A percentile compares a stretch with the other conserved stretches of the same genome.
Conservation (phyloP, 1,284 basidiomycete species). For the Mycena citricolor region DNA sequence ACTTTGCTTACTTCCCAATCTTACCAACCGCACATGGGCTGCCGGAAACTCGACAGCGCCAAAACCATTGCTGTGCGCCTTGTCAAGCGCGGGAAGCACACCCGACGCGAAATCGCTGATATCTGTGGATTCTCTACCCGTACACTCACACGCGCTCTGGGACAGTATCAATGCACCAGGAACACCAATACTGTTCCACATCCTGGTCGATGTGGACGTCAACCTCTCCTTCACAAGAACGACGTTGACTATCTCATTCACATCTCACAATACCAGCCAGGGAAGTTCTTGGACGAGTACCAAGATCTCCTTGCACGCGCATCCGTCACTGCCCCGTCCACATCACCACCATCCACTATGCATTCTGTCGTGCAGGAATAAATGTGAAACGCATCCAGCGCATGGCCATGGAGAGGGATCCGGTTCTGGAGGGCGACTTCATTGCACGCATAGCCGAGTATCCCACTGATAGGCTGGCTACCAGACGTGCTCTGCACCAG, state of each 20-base stretch:
- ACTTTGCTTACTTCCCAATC: too few species aligned
- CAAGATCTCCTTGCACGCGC: slow-evolving; percentile 13
- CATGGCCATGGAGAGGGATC: slow-evolving; percentile 26
- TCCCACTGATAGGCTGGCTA: too few species aligned
- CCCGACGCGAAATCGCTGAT: slow-evolving; percentile 18
- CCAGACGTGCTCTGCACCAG: too few species aligned
- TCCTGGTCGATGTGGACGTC: slow-evolving; percentile 13
- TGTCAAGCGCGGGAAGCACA: slow-evolving; percentile 13
- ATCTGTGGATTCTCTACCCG: slow-evolving; percentile 21
- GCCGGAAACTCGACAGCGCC: too few species aligned
- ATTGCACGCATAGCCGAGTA: slow-evolving; percentile 25
- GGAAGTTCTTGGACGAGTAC: slow-evolving; percentile 29
- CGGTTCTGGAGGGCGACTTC: slow-evolving; percentile 22
- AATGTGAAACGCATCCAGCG: slow-evolving; percentile 26
- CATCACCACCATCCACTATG: slow-evolving; percentile 25
- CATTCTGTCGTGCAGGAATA: slow-evolving; percentile 22
- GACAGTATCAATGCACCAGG: slow-evolving; percentile 10
- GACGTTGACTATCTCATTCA: slow-evolving; percentile 21
- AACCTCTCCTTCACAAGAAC: slow-evolving; percentile 3
- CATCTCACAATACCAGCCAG: slow-evolving; percentile 24
- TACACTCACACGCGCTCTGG: slow-evolving; percentile 19
- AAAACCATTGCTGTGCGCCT: slow-evolving; percentile 22
- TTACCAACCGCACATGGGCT: too few species aligned
- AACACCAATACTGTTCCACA: slow-evolving; percentile 14
- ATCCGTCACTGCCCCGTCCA: slow-evolving; percentile 21